phyloP scores from a whole-genome alignment of 345 rosid species.

The Tarenaya hassleriana region DNA sequence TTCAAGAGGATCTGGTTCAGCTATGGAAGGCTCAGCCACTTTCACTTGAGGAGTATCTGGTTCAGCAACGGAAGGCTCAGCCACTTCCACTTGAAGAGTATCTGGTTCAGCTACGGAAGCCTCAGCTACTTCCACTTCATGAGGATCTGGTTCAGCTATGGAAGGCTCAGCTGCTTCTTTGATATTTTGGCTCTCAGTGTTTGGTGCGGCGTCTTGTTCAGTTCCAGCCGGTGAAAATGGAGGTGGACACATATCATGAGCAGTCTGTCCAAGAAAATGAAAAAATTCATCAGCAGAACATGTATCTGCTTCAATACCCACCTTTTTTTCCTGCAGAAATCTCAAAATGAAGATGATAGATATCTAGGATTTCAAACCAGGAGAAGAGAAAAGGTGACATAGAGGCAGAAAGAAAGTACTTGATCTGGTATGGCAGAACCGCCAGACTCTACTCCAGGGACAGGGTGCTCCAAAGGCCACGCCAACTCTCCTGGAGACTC shows the following conservation, averaged over 20 bases:
- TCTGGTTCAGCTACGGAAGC: too few relatives aligned
- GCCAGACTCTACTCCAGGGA: constrained; percentile 5
- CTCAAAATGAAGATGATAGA: too few relatives aligned
- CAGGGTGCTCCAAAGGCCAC: constrained; percentile 3
- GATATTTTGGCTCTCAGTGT: too few relatives aligned
- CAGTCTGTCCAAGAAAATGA: constrained; percentile 12
- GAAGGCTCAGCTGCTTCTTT: too few relatives aligned
- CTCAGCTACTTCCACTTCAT: too few relatives aligned
- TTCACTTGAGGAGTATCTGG: too few relatives aligned
- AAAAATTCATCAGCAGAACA: neutral
- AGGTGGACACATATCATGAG: constrained; percentile 13
- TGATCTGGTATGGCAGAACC: constrained; percentile 12
- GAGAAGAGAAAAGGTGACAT: constrained; percentile 2
- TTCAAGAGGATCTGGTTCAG: too few relatives aligned
- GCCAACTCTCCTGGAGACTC: constrained; percentile 13
- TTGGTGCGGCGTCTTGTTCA: constrained; percentile 7
- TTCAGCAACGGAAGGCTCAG: too few relatives aligned
- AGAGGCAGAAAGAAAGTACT: constrained; percentile 14
- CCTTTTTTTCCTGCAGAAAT: constrained; percentile 4
- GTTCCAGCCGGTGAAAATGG: constrained; percentile 16
- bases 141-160: too few relatives aligned
- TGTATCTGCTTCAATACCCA: constrained; percentile 16
- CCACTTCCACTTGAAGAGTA: too few relatives aligned
- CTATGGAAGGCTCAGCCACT: too few relatives aligned
- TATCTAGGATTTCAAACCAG: too few relatives aligned